Evolutionary conservation across 2,329 filamentous ascomycete species (phyloP).

Genomic region (Penicillium paneum): DNA sequence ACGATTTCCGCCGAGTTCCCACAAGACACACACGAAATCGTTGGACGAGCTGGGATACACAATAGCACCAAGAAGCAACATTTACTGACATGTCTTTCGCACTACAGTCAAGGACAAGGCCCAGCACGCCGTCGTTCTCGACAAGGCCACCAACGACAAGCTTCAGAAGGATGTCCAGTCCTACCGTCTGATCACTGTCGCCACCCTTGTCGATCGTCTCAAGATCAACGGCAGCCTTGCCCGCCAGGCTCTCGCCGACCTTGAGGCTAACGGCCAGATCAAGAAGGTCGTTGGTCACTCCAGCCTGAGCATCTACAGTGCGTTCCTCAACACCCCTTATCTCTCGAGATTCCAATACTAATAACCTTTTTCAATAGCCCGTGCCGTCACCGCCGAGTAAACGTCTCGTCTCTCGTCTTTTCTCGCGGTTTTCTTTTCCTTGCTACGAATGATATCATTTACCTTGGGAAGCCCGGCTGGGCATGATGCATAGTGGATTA

Average conservation of each 20-base stretch:
- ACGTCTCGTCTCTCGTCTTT: constrained; percentile 32
- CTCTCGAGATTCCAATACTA: neutral
- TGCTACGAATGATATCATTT: constrained; percentile 41
- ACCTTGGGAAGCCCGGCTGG: constrained; percentile 38
- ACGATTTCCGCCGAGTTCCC: constrained; percentile 16
- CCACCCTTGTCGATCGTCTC: constrained; percentile 96
- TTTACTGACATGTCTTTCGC: constrained; percentile 21
- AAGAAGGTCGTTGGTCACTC: constrained; percentile 96
- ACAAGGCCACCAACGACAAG: constrained; percentile 96
- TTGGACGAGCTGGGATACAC: constrained; percentile 12
- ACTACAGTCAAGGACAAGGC: constrained; percentile 99
- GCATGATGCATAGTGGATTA: constrained; percentile 36
- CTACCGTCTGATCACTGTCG: constrained; percentile 98
- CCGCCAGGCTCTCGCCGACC: constrained; percentile 79
- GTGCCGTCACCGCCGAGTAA: constrained; percentile 47
- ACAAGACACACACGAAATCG: constrained; percentile 13
- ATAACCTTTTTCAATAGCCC: constrained; percentile 31
- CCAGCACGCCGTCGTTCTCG: constrained; percentile 96
- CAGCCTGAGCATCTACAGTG: constrained; percentile 98
- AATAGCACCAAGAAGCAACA: constrained; percentile 6
- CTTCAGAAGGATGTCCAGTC: constrained; percentile 99
- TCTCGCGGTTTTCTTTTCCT: constrained; percentile 38
- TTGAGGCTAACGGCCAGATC: constrained; percentile 98
- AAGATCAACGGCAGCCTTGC: constrained; percentile 99
- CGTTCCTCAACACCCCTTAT: constrained; percentile 35